Conservation (phyloP, 495 filamentous ascomycete species). For the Hyaloscypha variabilis region DNA sequence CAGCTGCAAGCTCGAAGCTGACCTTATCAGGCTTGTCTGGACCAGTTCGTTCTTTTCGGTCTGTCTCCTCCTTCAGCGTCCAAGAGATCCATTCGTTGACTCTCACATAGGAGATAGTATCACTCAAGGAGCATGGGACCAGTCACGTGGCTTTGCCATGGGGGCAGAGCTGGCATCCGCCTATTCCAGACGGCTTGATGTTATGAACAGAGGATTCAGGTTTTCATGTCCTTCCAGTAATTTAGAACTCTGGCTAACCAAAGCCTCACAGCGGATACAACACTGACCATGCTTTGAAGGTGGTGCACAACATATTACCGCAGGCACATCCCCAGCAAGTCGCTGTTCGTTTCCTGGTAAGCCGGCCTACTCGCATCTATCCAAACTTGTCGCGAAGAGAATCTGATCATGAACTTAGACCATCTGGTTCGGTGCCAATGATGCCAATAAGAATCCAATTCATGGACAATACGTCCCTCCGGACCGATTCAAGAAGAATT, state of each 20-base stretch:
- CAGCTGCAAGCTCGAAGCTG: background rate
- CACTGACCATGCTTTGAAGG: conserved; percentile 58
- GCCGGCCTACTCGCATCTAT: background rate
- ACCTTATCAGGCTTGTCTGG: conserved; percentile 11
- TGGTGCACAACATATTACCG: conserved; percentile 60
- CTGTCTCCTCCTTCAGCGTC: background rate
- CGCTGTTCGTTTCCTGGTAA: conserved; percentile 54
- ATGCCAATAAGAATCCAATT: conserved; percentile 43
- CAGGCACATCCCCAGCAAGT: conserved; percentile 44
- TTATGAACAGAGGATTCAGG: conserved; percentile 62
- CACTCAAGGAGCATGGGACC: conserved; percentile 58
- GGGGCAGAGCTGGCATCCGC: conserved; percentile 54
- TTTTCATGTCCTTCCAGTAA: background rate
- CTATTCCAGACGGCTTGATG: conserved; percentile 64
- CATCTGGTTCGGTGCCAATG: conserved; percentile 76
- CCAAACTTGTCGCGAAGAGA: background rate
- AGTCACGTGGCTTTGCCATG: conserved; percentile 57
- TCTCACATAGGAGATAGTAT: conserved; percentile 56
- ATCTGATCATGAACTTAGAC: conserved; percentile 34
- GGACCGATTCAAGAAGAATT: conserved; percentile 59
- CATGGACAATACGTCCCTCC: conserved; percentile 59
- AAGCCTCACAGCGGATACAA: conserved; percentile 60
- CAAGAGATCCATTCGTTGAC: background rate
- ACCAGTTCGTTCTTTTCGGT: conserved; percentile 62
- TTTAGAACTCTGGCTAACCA: background rate